Evolutionary conservation across 352 stramenopile species (phyloP).

Genomic region (Phytophthora kernoviae): DNA sequence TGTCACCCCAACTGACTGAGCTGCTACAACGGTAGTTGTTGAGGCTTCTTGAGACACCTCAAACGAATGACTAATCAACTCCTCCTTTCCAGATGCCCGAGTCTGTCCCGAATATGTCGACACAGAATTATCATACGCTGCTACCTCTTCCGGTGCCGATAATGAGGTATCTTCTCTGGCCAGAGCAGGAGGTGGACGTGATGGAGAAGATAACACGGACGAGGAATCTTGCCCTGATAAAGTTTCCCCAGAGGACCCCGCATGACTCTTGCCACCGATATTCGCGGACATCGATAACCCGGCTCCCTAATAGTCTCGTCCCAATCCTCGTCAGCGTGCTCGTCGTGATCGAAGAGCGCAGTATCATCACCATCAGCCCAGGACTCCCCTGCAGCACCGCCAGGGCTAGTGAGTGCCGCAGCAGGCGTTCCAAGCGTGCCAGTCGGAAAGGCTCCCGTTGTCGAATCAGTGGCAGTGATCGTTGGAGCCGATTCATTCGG

Average conservation of each 20-base stretch:
- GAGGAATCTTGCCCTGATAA: slow-evolving; percentile 15
- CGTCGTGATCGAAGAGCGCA: slow-evolving; percentile 65
- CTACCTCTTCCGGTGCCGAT: slow-evolving; percentile 4
- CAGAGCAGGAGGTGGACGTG: slow-evolving; percentile 8
- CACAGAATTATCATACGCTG: slow-evolving; percentile 4
- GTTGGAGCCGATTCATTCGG: slow-evolving; percentile 1
- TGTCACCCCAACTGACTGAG: slow-evolving; percentile 3
- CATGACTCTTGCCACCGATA: slow-evolving; percentile 19
- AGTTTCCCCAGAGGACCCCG: slow-evolving; percentile 4
- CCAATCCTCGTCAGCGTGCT: slow-evolving; percentile 47
- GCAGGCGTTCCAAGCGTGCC: slow-evolving; percentile 16
- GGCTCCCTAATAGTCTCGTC: slow-evolving; percentile 35
- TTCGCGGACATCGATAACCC: slow-evolving; percentile 12
- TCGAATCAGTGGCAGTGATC: slow-evolving; percentile 3
- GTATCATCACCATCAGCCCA: slow-evolving; percentile 67
- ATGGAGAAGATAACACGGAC: slow-evolving; percentile 13
- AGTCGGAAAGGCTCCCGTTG: slow-evolving; percentile 9
- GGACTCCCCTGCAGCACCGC: slow-evolving; percentile 55
- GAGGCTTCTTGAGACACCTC: slow-evolving; percentile 3
- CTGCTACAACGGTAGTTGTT: neutral
- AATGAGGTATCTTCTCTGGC: slow-evolving; percentile 1
- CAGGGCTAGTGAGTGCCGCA: slow-evolving; percentile 38
- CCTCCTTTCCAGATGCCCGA: slow-evolving; percentile 5
- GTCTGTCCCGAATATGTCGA: slow-evolving; percentile 9
- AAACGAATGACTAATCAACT: slow-evolving; percentile 2